A percentile compares a stretch with the other conserved stretches of the same genome.
Evolutionary conservation across 192 early-diverging fungal genomes (phyloP).

Genomic region (Linnemannia hyalina): DNA sequence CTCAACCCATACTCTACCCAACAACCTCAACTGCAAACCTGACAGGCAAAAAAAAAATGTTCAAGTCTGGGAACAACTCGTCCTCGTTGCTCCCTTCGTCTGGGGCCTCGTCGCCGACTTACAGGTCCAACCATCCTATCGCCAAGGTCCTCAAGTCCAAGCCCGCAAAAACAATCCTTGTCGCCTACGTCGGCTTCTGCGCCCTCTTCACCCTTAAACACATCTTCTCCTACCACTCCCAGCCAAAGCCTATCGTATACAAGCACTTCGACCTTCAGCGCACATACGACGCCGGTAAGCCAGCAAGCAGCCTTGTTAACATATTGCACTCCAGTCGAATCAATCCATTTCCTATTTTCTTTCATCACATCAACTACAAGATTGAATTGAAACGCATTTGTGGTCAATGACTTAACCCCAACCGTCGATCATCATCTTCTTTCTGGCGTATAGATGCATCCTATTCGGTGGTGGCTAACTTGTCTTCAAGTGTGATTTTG

Average conservation of each 20-base stretch:
- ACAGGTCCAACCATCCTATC: constrained; percentile 1
- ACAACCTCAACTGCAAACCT: neutral
- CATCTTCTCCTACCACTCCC: constrained; percentile 23
- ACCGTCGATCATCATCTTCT: too few species aligned
- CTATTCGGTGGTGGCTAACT: constrained; percentile 45
- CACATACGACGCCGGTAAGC: constrained; percentile 31
- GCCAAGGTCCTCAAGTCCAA: constrained; percentile 21
- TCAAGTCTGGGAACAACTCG: neutral
- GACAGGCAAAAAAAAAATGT: neutral
- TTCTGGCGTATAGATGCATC: constrained; percentile 20
- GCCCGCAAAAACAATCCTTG: neutral
- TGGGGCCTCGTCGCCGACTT: constrained; percentile 19
- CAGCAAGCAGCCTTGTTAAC: too few species aligned
- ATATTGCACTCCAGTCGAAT: too few species aligned
- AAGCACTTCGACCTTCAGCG: constrained; percentile 28
- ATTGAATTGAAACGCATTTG: too few species aligned
- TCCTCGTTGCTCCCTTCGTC: neutral
- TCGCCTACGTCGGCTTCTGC: constrained; percentile 27
- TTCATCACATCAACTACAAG: too few species aligned
- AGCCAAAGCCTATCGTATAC: constrained; percentile 19
- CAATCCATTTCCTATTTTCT: too few species aligned
- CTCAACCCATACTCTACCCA: neutral
- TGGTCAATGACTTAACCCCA: too few species aligned
- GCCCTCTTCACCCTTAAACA: constrained; percentile 23
- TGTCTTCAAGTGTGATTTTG: constrained; percentile 37